Base-by-base conservation (phyloP, 805 yeast species). In the Ogataea paraovalis region DNA sequence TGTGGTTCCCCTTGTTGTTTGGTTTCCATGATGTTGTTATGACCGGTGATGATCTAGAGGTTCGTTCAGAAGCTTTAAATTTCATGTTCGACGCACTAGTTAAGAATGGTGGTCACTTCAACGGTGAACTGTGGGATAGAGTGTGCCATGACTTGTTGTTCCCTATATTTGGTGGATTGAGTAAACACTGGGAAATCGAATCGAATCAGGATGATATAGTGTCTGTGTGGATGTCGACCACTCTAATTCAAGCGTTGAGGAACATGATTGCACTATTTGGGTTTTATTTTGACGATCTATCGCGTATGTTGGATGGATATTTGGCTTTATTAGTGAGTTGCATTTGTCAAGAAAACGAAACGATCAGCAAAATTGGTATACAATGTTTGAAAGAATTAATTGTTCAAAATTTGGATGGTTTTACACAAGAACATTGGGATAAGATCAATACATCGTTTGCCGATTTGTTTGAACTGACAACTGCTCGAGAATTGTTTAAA, bases 201-300 rank as follows among this genome's bases (percentile, higher is more conserved):
- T 80, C 80, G 49, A 80, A 78, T 53, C 87, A 83, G 56, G 99
- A 92, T 64, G 95, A 87, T 51, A 34, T 34, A n/a, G 67, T 89
- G 56, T 87, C 96, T 42, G 96, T 95, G 13, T 94, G 99, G 99
- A 71, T 94, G 42, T 89, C 97, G 0, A 91, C 99, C 0, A 94
- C 99, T 0, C 76, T 94, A 66, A 90, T 95, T 53, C 99, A 94
- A 67, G 98, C 98, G 0, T 72, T 95, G 62, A 81, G 95, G 64
- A 87, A 87, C 59, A 79, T 90, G 83, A 83, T 92, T 57, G 83
- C 87, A 0, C 71, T 94, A 47, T 87, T 92, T 60, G 79, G 90
- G 0, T 86, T 83, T 53, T 92, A 87, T 67, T 94, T 91, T 64
- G 87, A 79, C 38, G 76, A 83, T 2, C 77, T 94, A 60, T 83